Evolutionary conservation across 495 filamentous ascomycete species (phyloP).

Genomic region (Bacidia rubella): DNA sequence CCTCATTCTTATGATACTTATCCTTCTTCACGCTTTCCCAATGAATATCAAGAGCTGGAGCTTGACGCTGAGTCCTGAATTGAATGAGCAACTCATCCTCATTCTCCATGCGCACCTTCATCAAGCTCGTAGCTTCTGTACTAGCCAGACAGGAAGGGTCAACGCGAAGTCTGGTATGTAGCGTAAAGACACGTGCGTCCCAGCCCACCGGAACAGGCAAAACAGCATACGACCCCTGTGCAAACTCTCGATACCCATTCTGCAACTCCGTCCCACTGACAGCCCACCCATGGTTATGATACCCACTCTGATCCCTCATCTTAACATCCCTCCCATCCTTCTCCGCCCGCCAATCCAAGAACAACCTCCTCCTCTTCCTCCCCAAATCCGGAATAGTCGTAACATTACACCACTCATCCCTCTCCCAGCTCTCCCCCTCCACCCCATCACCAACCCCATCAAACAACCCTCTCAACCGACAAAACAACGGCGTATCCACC

Average conservation of each 20-base stretch:
- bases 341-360: background rate
- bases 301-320: conserved; percentile 1
- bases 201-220: conserved; percentile 4
- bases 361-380: background rate
- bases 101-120: conserved; percentile 8
- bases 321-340: background rate
- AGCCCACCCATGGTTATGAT: conserved; percentile 6
- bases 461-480: conserved; percentile 3
- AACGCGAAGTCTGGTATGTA: background rate
- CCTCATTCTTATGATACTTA: background rate
- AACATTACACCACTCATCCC: conserved; percentile 2
- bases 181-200: conserved; percentile 7
- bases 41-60: conserved; percentile 3
- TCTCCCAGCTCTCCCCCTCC: background rate
- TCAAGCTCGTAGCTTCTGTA: background rate
- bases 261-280: background rate
- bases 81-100: conserved; percentile 5
- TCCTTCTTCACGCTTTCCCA: background rate
- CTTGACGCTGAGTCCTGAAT: background rate
- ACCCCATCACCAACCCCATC: conserved; percentile 1
- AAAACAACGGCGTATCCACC: conserved; percentile 7
- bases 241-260: background rate
- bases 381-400: background rate
- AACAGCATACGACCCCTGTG: background rate
- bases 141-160: background rate